Evolutionary conservation across 352 stramenopile genomes (phyloP), one percentile per base, ranked within the genome.

Genomic region (Pythium volutum): DNA sequence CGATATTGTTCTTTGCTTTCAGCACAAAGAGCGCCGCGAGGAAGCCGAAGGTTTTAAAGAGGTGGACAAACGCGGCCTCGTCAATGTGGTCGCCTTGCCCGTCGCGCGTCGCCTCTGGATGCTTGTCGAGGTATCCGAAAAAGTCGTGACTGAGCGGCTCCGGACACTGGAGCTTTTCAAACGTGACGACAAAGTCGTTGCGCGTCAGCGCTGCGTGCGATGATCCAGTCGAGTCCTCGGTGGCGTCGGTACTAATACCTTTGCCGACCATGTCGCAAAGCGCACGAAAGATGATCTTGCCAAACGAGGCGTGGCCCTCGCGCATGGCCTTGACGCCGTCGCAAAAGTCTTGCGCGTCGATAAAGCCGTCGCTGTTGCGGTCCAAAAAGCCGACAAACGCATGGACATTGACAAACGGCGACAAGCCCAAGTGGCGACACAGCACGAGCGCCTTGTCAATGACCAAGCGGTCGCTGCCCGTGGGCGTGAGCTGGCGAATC

Each of bases 331-430:
- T 67, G 46, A 92, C 76, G 15, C 80, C 71, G 2, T 75, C 68
- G 34, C 81, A 90, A 34, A 90, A 90, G 46, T 92, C 83, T 26
- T 74, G 71, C 3, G 83, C 83, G 33, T 84, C 71, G 64, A 92
- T 89, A 60, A 87, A 92, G 23, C 81, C 83, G 31, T 92, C 83
- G 14, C 77, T 57, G 53, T 92, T 73, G 22, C 74, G 74, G 48
- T 92, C 83, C 27, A 92, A 36, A 55, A 92, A 90, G 20, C 38
- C 43, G 14, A 89, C 78, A 31, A 89, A 90, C 1, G 48, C 55
- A 27, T 85, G 73, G 42, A 81, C 76, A 54, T 89, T 77, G 3
- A 92, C 75, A 49, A 75, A 89, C 3, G 80, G 74, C 20, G 77
- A 92, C 14, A 92, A 53, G 5, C 81, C 77, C 26, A 92, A 59